A percentile compares a stretch with the other conserved stretches of the same genome.
Conservation (phyloP, 257 asterid species). For the Salvia rosmarinus region DNA sequence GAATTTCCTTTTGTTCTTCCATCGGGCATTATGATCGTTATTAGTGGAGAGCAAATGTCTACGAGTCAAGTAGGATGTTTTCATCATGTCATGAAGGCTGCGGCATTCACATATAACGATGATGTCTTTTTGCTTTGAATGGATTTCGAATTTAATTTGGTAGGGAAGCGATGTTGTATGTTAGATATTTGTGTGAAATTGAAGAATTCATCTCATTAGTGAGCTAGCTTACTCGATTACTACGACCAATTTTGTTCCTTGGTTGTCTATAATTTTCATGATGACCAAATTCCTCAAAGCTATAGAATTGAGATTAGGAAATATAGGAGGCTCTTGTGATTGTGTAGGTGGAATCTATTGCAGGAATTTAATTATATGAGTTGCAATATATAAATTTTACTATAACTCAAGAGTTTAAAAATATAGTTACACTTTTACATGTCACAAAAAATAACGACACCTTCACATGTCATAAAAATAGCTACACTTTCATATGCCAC, state of each 20-base stretch:
- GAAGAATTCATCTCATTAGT: background rate
- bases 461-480: too few species aligned
- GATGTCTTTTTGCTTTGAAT: background rate
- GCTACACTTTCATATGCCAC: too few species aligned
- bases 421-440: too few species aligned
- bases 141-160: background rate
- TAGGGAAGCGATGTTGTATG: background rate
- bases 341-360: too few species aligned
- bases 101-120: background rate
- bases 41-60: constrained; percentile 21
- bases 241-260: background rate
- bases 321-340: too few species aligned
- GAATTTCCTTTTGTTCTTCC: background rate
- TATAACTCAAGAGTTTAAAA: too few species aligned
- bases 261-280: background rate
- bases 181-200: background rate
- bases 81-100: background rate
- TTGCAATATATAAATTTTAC: too few species aligned
- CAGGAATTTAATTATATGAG: too few species aligned
- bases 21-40: constrained; percentile 43
- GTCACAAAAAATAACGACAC: too few species aligned
- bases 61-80: background rate
- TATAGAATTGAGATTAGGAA: too few species aligned
- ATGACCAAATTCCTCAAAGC: background rate
- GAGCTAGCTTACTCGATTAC: too few species aligned